phyloP scores from a whole-genome alignment of 2,329 filamentous ascomycete species.

The Neurospora crassa region DNA sequence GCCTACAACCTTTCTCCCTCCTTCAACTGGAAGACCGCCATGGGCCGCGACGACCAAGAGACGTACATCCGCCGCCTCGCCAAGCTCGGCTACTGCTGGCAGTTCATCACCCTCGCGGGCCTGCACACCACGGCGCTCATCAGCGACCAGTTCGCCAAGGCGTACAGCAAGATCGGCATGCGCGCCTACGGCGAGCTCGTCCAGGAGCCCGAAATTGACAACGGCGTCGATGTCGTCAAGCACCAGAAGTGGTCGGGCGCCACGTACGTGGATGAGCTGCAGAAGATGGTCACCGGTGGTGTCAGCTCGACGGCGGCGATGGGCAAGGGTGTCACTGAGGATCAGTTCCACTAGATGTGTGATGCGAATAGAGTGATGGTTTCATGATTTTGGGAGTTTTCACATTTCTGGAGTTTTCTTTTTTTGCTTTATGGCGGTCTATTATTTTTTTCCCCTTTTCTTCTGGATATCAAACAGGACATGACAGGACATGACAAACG shows the following conservation, averaged over 20 bases:
- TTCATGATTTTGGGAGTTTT: not conserved
- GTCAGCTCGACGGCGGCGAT: slow-evolving; percentile 89
- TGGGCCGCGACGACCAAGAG: slow-evolving; percentile 85
- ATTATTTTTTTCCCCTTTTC: not conserved
- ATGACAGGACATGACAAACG: not conserved
- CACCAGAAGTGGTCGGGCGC: slow-evolving; percentile 99
- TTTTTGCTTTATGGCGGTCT: not conserved
- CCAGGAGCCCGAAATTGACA: slow-evolving; percentile 93
- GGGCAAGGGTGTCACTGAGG: slow-evolving; percentile 96
- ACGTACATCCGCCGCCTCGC: slow-evolving; percentile 92
- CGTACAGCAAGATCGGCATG: slow-evolving; percentile 79
- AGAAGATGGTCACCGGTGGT: slow-evolving; percentile 96
- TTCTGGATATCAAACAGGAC: not conserved
- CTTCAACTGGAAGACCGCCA: slow-evolving; percentile 99
- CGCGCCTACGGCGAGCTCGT: slow-evolving; percentile 93
- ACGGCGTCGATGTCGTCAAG: slow-evolving; percentile 85
- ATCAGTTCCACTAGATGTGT: slow-evolving; percentile 65
- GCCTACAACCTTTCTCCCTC: slow-evolving; percentile 97
- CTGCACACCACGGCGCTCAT: slow-evolving; percentile 93
- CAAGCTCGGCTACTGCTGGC: slow-evolving; percentile 92
- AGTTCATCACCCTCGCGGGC: slow-evolving; percentile 98
- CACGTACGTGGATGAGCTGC: slow-evolving; percentile 84
- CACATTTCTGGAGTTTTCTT: not conserved
- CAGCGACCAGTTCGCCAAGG: slow-evolving; percentile 76
- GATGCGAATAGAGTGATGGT: not conserved